Base-by-base conservation (phyloP, 2,329 filamentous ascomycete species). In the Nigrospora oryzae region DNA sequence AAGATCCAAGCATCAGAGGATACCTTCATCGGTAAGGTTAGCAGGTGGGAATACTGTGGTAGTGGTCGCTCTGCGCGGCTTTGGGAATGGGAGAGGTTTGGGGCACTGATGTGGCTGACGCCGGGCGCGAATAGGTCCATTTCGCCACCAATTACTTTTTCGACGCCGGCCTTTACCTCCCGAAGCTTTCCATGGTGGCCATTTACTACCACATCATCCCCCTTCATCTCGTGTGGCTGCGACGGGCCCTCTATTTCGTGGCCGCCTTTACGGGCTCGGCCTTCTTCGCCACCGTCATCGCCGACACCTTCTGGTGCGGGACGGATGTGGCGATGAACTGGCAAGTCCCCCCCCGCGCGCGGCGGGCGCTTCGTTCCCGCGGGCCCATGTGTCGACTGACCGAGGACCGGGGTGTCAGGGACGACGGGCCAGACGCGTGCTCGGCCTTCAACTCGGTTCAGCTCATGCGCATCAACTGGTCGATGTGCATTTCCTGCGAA, bases 151-250 rank as follows among this genome's bases (percentile, higher is more conserved):
- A 49, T 16, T 49, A 43, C 36, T 38, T 46, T 32, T 49, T 47
- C 36, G 45, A 49, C 11, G 42, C 45, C 4, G 48, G 48, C 16
- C 45, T 49, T n/a, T 49, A 49, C 37, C 42, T 49, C n/a, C 48
- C 48, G 3, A 49, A 49, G 31, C 40, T 49, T 14, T 45, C 42
- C 36, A 44, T 49, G 33, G 31, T 47, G 16, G 31, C 44, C 28
- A 45, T 42, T 17, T 49, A 48, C 35, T n/a, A 42, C 12, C 38
- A 40, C 30, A 44, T 50, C 36, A 40, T 49, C 13, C 48, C 48
- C 32, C n/a, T 38, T 23, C 40, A 46, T 2, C 40, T 43, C 12
- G 34, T 23, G 1, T 32, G 31, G 30, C 43, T 47, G n/a, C 45
- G 48, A 15, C 23, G 35, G 6, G 46, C 42, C 8, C 17, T 49